phyloP scores from a whole-genome alignment of 1,139 yeast genomes.

The Kurtzmaniella quercitrusa region DNA sequence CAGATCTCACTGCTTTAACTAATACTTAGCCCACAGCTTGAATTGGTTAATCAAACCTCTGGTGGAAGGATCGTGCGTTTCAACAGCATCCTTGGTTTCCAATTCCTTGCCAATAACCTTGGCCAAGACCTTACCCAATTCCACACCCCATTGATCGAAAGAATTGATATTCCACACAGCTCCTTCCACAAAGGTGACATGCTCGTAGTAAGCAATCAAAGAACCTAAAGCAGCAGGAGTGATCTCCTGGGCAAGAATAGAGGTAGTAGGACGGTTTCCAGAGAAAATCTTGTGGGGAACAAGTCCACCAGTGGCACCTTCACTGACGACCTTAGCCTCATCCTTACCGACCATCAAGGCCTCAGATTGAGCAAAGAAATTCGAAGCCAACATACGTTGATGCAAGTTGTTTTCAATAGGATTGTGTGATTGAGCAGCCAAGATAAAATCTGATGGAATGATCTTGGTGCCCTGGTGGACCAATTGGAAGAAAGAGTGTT shows the following conservation, averaged over 20 bases:
- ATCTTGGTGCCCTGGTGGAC: slow-evolving; percentile 98
- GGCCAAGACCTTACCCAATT: slow-evolving; percentile 95
- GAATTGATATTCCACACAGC: slow-evolving; percentile 99
- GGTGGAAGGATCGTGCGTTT: slow-evolving; percentile 84
- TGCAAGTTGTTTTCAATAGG: slow-evolving; percentile 92
- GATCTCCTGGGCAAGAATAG: slow-evolving; percentile 90
- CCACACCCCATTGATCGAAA: slow-evolving; percentile 99
- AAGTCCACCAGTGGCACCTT: slow-evolving; percentile 81
- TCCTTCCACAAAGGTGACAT: slow-evolving; percentile 95
- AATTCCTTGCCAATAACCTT: slow-evolving; percentile 91
- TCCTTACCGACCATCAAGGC: slow-evolving; percentile 96
- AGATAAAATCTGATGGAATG: slow-evolving; percentile 92
- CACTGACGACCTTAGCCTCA: slow-evolving; percentile 76
- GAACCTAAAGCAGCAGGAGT: slow-evolving; percentile 97
- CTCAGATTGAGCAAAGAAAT: slow-evolving; percentile 97
- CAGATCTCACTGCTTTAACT: background rate
- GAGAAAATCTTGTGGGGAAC: slow-evolving; percentile 95
- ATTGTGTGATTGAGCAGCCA: slow-evolving; percentile 97
- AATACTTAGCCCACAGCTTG: slow-evolving; percentile 67
- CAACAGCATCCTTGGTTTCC: slow-evolving; percentile 51
- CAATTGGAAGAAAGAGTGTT: slow-evolving; percentile 98
- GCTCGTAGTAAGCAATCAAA: slow-evolving; percentile 95
- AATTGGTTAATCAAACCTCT: slow-evolving; percentile 90
- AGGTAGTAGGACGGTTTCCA: slow-evolving; percentile 98
- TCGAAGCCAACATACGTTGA: slow-evolving; percentile 96